Base-by-base conservation (phyloP, 768 basidiomycete genomes). In the Suillus subluteus region DNA sequence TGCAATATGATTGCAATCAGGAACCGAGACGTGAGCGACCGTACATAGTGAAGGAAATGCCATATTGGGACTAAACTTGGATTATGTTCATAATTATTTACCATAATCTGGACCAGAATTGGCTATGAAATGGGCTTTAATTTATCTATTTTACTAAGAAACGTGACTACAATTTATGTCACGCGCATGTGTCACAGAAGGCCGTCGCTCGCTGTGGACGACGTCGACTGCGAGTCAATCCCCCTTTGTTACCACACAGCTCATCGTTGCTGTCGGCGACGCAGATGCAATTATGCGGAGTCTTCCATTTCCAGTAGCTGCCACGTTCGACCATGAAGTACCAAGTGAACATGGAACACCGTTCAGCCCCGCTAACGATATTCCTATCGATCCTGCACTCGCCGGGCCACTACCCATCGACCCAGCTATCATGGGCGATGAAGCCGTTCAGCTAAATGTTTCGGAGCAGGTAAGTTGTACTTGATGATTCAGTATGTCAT, bases 361-460 rank as follows among this genome's bases (percentile, higher is more conserved):
- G 69, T 79, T 80, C 75, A 84, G 82, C 81, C 82, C 80, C 79
- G 78, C 76, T 75, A 84, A 87, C 81, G 84, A 87, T 79, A 90
- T 93, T 77, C 90, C 91, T 70, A 92, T 93, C 82, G 91, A 94
- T 86, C 92, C 92, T 72, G 88, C 87, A 50, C 86, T 92, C 69
- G 84, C 79, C 58, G 83, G 75, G 21, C 43, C 44, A 41, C 76
- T 82, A 26, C 73, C 81, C 68, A 85, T 88, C 69, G 88, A 87
- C 80, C 86, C 87, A 35, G 80, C 81, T 66, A 78, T 88, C 62
- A 77, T 84, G 68, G 69, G 70, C 32, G 75, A 74, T 64, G 68
- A 66, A 58, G 71, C 73, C 40, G 59, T 65, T 16, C 66, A 59
- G 9, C 30, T 68, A 63, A 58, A 66, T 26, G 58, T 67, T 48